Evolutionary conservation across 148 eudicot species (phyloP), one percentile per base, ranked within the genome.

Genomic region (Heliosperma pusillum): DNA sequence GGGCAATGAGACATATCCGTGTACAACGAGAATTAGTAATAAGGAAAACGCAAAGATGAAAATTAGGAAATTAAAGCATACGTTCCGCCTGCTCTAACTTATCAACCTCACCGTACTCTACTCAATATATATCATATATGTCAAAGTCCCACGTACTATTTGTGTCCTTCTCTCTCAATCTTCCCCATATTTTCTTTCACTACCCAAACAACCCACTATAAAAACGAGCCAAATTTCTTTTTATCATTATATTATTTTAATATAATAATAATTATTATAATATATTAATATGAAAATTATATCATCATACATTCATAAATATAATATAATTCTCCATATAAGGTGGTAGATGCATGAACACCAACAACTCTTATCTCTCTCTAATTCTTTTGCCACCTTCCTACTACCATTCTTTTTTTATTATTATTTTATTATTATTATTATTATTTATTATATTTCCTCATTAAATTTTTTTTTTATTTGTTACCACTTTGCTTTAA

Each of bases 291-390:
- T 66, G 36, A 66, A 17, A 10, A 25, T 8, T 33, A 33, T 17
- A 33, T 33, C 40, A 33, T 33, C 40, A 33, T 33, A 33, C 5
- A 33, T 66, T 36, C 36, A 1, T 26, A 62, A 17, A 17, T n/a
- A 11, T 13, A 42, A 11, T n/a, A n/a, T n/a, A n/a, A n/a, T n/a
- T n/a, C n/a, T n/a, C n/a, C n/a, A n/a, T n/a, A n/a, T 19, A 16
- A n/a, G 79, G 85, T 80, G 64, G 80, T 80, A 77, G 78, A 77
- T 80, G 83, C 78, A 83, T 80, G 82, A 82, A 45, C 66, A 42
- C 45, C 76, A 76, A 70, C 82, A 74, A 77, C 81, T 70, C 40
- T 64, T 45, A 17, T 7, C 19, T 60, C 8, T 72, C 57, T 25
- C 27, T 60, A n/a, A 11, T 13, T 70, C 47, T 61, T 33, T 78